Base-by-base conservation (phyloP, 352 stramenopile species). In the Pseudoperonospora humuli region DNA sequence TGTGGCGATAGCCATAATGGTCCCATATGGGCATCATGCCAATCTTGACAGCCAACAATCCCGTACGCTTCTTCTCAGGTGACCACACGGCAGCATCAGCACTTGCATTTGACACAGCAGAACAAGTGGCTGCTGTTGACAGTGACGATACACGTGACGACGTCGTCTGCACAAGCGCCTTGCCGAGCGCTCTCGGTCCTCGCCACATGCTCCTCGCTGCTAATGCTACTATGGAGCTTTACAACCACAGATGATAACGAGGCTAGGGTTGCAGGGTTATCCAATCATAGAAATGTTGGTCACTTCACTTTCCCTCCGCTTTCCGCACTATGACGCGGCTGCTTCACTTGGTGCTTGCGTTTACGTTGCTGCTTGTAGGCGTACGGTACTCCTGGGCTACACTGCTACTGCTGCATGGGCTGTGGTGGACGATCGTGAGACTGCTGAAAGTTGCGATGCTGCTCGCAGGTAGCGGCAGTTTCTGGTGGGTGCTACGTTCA, bases 21-120 rank as follows among this genome's bases (percentile, higher is more conserved):
- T 99, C 97, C 87, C 95, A 99, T 24, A 99, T 72, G 8, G 91
- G 88, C 72, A 99, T 96, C 92, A 98, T 99, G n/a, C 97, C 97
- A 27, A 99, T 75, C 73, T 99, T 99, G 56, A 99, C 72, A 33
- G 86, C 89, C 33, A 96, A 54, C 39, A 95, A 57, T 3, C 86
- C 87, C 45, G 82, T 91, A 53, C 87, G 79, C 65, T 91, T 91
- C 55, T 92, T 88, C 57, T 88, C 78, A 8, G 67, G 67, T 38
- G 64, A 64, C 78, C 75, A 90, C 13, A 64, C 61, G 37, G 69
- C 72, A 20, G 23, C 18, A 35, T 47, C 53, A 7, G 33, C 36
- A 7, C 26, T 36, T 2, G 51, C 32, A 7, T 53, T 14, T 0
- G 48, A 28, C n/a, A 49, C 19, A 1, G 31, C 31, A 19, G 47